phyloP scores from a whole-genome alignment of 768 basidiomycete species.

The Lentinula raphanica region DNA sequence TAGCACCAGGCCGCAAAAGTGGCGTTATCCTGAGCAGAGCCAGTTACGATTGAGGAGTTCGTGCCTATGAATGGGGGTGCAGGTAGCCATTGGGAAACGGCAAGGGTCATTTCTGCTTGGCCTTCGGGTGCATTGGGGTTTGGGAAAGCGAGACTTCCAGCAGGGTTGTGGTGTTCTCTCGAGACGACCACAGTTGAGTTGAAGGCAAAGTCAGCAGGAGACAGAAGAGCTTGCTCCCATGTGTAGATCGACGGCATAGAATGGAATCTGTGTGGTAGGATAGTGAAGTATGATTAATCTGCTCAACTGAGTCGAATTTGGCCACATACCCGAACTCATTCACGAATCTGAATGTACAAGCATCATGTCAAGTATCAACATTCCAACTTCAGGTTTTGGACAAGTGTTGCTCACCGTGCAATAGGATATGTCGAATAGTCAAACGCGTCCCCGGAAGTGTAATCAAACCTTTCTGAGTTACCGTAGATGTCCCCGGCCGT shows the following conservation, averaged over 20 bases:
- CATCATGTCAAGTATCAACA: neutral
- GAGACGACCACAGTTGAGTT: conserved; percentile 54
- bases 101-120: conserved; percentile 46
- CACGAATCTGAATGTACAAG: conserved; percentile 34
- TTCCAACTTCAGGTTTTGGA: neutral
- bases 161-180: conserved; percentile 52
- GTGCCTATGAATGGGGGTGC: conserved; percentile 25
- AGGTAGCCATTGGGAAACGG: conserved; percentile 52
- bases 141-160: conserved; percentile 46
- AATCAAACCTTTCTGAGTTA: conserved; percentile 56
- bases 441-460: conserved; percentile 47
- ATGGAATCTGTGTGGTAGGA: conserved; percentile 42
- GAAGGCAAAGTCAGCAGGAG: conserved; percentile 49
- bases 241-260: conserved; percentile 60
- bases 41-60: conserved; percentile 7
- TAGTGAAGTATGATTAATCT: neutral
- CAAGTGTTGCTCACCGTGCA: conserved; percentile 26
- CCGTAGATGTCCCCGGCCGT: conserved; percentile 52
- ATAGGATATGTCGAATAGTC: conserved; percentile 50
- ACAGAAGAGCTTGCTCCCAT: conserved; percentile 52
- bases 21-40: conserved; percentile 42
- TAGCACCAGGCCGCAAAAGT: conserved; percentile 63
- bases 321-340: conserved; percentile 51
- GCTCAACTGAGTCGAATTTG: neutral
- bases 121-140: conserved; percentile 52